These are phyloP conservation scores for Fusarium sp. DNA, from an alignment of 2,329 filamentous ascomycete genomes.

Conservation along the genomic window DNA sequence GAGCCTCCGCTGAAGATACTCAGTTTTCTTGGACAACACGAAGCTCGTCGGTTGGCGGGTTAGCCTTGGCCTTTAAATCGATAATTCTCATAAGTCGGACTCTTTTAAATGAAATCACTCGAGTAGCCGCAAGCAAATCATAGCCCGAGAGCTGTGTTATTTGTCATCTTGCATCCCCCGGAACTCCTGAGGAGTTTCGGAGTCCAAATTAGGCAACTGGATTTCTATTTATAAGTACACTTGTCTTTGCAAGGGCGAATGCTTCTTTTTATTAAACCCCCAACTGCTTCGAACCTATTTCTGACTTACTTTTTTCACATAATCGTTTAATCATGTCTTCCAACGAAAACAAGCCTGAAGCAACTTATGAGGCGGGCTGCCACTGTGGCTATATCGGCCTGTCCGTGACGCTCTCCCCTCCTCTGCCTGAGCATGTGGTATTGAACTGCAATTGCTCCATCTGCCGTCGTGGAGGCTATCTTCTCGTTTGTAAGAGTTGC, in stretches of 20 bases:
- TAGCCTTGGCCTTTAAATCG: neutral
- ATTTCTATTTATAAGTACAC: conserved; percentile 16
- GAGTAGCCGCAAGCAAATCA: no score
- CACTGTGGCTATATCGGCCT: conserved; percentile 65
- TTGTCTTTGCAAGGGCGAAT: neutral
- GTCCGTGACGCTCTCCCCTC: conserved; percentile 59
- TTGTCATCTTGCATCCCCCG: neutral
- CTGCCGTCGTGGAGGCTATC: conserved; percentile 62
- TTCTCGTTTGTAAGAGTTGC: conserved; percentile 56
- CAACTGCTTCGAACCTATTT: neutral
- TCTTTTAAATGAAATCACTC: no score
- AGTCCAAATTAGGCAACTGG: conserved; percentile 25
- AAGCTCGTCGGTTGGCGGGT: neutral
- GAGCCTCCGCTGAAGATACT: neutral
- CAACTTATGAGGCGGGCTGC: conserved; percentile 61
- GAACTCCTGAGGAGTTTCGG: conserved; percentile 6
- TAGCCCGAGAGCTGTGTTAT: neutral
- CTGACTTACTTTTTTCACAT: neutral
- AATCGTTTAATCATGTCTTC: conserved; percentile 20
- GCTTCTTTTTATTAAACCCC: neutral
- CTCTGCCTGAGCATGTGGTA: conserved; percentile 58
- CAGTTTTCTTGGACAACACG: neutral
- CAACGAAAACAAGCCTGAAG: conserved; percentile 39
- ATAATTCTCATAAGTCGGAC: no score
- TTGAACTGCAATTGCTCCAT: conserved; percentile 66